Evolutionary conservation across 306 rosid genomes (phyloP), one percentile per base, ranked within the genome.

Genomic region (Vigna reflexopilosa): DNA sequence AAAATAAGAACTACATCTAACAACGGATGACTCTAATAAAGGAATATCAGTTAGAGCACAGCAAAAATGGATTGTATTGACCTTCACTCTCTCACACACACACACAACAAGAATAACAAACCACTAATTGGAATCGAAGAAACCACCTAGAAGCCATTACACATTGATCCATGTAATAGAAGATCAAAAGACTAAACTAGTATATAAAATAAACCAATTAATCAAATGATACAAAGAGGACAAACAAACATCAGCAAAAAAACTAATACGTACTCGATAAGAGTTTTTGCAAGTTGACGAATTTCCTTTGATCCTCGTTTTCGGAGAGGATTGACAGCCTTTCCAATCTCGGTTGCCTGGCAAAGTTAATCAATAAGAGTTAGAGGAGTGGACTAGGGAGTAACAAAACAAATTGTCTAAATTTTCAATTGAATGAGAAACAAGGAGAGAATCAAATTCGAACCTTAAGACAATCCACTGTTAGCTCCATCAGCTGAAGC

Each of bases 281-380:
- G 97, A 36, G 78, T 75, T 34, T 91, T 85, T 0, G 93, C 93
- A 19, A 95, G 94, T 44, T 79, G 54, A 20, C 97, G 56, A 67
- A 93, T 79, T 26, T 86, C 81, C 72, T 81, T 80, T 9, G 96
- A 86, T 81, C 87, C 87, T 64, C 89, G 93, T 87, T 89, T 95
- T 42, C 97, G 69, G 12, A 93, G 84, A 51, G 87, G 80, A 68
- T 86, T 89, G 30, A 95, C 99, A 48, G 88, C 89, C 88, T 85
- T 93, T 82, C 99, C 99, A 81, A 95, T 95, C 85, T 91, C 94
- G 78, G 99, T 95, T 40, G 88, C 89, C 98, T 94, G 91, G 67
- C 36, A 81, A 85, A 88, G 81, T 71, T 6, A 38, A 83, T 67
- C 24, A 62, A 24, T 10, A 1, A 79, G 19, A 68, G 73, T 80